phyloP scores from a whole-genome alignment of 805 yeast species.

The Ogataea haglerorum region DNA sequence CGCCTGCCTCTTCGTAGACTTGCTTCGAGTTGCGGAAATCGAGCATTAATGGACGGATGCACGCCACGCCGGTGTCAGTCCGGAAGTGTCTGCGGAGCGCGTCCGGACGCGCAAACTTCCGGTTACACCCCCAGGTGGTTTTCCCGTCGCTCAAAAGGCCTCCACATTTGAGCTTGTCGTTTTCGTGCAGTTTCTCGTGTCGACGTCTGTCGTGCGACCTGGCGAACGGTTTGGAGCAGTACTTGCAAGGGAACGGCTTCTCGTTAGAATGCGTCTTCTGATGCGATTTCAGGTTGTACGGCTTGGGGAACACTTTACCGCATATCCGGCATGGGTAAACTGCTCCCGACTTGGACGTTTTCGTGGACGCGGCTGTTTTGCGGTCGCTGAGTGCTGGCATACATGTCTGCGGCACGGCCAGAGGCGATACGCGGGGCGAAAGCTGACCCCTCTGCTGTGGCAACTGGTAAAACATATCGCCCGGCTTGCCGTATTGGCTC shows the following conservation, averaged over 20 bases:
- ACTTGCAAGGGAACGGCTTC: conserved; percentile 63
- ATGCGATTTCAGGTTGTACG: conserved; percentile 48
- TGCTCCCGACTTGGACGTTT: conserved; percentile 8
- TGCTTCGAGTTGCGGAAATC: conserved; percentile 38
- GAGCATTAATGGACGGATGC: conserved; percentile 62
- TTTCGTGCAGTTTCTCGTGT: conserved; percentile 73
- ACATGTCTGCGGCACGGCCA: not conserved
- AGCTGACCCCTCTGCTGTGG: not conserved
- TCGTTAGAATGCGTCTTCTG: conserved; percentile 59
- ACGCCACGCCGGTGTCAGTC: conserved; percentile 70
- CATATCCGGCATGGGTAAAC: conserved; percentile 40
- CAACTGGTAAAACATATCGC: not conserved
- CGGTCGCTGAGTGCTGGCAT: not conserved
- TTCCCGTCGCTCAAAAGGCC: conserved; percentile 55
- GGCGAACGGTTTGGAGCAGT: conserved; percentile 68
- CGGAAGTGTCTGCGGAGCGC: conserved; percentile 74
- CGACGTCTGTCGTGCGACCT: conserved; percentile 74
- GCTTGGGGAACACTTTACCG: conserved; percentile 44
- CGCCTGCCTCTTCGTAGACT: not conserved
- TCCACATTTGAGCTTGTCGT: conserved; percentile 64
- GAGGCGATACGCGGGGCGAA: not conserved
- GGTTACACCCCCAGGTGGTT: conserved; percentile 73
- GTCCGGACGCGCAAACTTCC: conserved; percentile 71
- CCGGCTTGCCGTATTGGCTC: not conserved
- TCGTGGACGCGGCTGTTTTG: not conserved